Evolutionary conservation across 306 rosid genomes (phyloP).

Genomic region (Geum urbanum): DNA sequence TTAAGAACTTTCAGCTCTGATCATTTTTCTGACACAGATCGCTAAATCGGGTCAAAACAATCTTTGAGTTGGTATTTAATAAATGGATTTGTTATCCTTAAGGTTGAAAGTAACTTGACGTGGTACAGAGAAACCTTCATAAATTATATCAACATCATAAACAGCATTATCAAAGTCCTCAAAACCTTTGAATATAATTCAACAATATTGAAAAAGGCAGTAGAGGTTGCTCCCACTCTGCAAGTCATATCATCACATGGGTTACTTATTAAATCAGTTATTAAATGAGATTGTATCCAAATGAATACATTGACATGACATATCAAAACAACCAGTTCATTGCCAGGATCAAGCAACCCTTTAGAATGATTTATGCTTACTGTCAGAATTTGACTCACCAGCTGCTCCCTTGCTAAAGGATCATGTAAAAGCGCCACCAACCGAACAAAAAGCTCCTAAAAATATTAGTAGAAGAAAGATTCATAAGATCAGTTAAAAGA

Average conservation of each 20-base stretch:
- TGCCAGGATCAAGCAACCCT: background rate
- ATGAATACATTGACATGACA: background rate
- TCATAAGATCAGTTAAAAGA: conserved; percentile 13
- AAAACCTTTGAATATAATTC: background rate
- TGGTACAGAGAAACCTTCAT: background rate
- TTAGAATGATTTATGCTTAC: conserved; percentile 40
- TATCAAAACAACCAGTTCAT: background rate
- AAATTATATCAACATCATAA: background rate
- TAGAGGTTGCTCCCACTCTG: background rate
- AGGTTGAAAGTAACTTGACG: background rate
- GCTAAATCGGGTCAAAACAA: background rate
- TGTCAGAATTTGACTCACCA: conserved; percentile 80
- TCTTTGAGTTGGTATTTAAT: background rate
- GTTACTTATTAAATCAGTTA: background rate
- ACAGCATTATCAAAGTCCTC: background rate
- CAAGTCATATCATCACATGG: background rate
- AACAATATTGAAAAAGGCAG: background rate
- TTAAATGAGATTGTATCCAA: background rate
- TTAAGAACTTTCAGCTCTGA: background rate
- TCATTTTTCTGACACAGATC: background rate
- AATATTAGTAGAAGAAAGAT: conserved; percentile 28
- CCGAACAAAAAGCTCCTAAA: conserved; percentile 86
- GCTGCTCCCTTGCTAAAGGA: conserved; percentile 88
- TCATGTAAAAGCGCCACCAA: conserved; percentile 88
- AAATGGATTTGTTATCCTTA: background rate